Evolutionary conservation across 148 eudicot species (phyloP).

Genomic region (Spergularia marina): DNA sequence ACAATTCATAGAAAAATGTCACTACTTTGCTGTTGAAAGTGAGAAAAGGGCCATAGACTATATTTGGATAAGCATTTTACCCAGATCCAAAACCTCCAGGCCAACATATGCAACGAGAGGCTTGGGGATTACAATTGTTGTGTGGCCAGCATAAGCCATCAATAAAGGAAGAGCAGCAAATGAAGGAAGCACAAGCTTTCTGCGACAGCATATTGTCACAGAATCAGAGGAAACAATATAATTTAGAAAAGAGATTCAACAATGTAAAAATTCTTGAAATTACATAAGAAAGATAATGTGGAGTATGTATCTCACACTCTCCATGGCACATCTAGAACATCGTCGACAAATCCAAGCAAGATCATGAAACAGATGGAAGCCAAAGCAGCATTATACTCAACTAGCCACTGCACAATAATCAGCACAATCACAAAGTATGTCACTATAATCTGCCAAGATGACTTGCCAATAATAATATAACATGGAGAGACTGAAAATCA

Average conservation of each 20-base stretch:
- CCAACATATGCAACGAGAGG: conserved; percentile 80
- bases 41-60: too few relatives aligned
- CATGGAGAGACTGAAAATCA: background rate
- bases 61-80: conserved; percentile 31
- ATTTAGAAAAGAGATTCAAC: background rate
- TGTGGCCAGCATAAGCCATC: conserved; percentile 99
- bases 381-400: conserved; percentile 95
- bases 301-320: conserved; percentile 75
- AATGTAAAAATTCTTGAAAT: background rate
- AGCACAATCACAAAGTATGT: conserved; percentile 1
- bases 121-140: conserved; percentile 86
- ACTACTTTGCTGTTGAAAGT: too few relatives aligned
- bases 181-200: conserved; percentile 85
- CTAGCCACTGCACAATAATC: conserved; percentile 73
- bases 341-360: conserved; percentile 94
- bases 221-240: background rate
- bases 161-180: conserved; percentile 89
- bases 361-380: conserved; percentile 96
- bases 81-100: conserved; percentile 73
- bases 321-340: conserved; percentile 97
- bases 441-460: background rate
- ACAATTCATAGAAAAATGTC: conserved; percentile 7
- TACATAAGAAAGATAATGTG: background rate
- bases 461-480: background rate
- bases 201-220: conserved; percentile 38